phyloP scores from a whole-genome alignment of 2,329 filamentous ascomycete species.

The Thermoascus crustaceus region DNA sequence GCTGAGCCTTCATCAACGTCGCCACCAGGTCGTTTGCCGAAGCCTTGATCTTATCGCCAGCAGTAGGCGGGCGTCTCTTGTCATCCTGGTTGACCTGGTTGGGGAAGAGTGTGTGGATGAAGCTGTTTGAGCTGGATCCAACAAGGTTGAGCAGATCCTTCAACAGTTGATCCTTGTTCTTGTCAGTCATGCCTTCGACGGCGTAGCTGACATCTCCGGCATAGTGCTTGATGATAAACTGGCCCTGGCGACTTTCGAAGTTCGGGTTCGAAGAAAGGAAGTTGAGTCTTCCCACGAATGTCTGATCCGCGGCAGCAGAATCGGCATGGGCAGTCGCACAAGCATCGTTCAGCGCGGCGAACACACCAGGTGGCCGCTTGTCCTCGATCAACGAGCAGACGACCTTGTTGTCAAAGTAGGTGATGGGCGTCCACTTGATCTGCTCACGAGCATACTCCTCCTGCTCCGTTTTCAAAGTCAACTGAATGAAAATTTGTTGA shows the following conservation, averaged over 20 bases:
- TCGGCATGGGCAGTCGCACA: slow-evolving; percentile 98
- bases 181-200: slow-evolving; percentile 95
- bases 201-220: slow-evolving; percentile 93
- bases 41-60: slow-evolving; percentile 89
- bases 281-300: slow-evolving; percentile 88
- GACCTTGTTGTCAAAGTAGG: slow-evolving; percentile 99
- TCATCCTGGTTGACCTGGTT: slow-evolving; percentile 93
- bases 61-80: slow-evolving; percentile 84
- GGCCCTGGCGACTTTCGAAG: slow-evolving; percentile 83
- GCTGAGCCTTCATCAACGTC: slow-evolving; percentile 93
- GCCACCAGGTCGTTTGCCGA: slow-evolving; percentile 93
- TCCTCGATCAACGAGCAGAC: slow-evolving; percentile 97
- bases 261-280: slow-evolving; percentile 81
- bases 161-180: slow-evolving; percentile 95
- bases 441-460: slow-evolving; percentile 85
- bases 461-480: slow-evolving; percentile 93
- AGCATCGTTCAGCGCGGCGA: slow-evolving; percentile 93
- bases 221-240: slow-evolving; percentile 98
- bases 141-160: slow-evolving; percentile 90
- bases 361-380: slow-evolving; percentile 79
- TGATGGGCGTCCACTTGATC: slow-evolving; percentile 98
- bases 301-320: slow-evolving; percentile 85
- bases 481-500: slow-evolving; percentile 97
- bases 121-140: slow-evolving; percentile 71
- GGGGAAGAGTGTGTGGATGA: slow-evolving; percentile 84